Conservation (phyloP, 805 yeast genomes). For the Jamesozyma spencerorum region DNA sequence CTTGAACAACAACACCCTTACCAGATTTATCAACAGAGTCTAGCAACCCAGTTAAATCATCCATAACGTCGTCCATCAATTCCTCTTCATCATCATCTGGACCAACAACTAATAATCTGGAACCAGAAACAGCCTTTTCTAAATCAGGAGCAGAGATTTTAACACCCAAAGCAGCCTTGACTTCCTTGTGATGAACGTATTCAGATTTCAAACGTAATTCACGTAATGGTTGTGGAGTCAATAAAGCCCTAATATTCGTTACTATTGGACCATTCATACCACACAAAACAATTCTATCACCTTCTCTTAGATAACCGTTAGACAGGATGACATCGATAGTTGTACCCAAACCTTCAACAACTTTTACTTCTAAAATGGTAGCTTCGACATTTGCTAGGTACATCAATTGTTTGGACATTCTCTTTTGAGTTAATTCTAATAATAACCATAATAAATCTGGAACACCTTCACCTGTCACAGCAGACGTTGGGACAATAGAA, state of each 20-base stretch:
- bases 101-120: constrained; percentile 87
- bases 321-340: constrained; percentile 96
- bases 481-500: constrained; percentile 96
- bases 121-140: constrained; percentile 98
- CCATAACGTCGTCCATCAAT: constrained; percentile 96
- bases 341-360: constrained; percentile 96
- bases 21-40: constrained; percentile 94
- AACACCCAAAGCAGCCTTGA: constrained; percentile 97
- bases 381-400: constrained; percentile 87
- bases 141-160: constrained; percentile 96
- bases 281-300: constrained; percentile 90
- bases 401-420: constrained; percentile 98
- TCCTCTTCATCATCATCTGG: constrained; percentile 98
- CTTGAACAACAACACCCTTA: constrained; percentile 96
- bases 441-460: constrained; percentile 95
- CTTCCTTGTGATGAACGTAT: constrained; percentile 93
- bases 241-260: constrained; percentile 86
- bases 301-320: constrained; percentile 92
- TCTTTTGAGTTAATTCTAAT: constrained; percentile 90
- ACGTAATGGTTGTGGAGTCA: constrained; percentile 96
- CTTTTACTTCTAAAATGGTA: constrained; percentile 93
- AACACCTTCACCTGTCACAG: constrained; percentile 99
- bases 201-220: constrained; percentile 96
- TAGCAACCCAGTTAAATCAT: constrained; percentile 86
- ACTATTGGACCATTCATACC: constrained; percentile 98